Base-by-base conservation (phyloP, 192 early-diverging fungal genomes). In the Linderina pennispora region DNA sequence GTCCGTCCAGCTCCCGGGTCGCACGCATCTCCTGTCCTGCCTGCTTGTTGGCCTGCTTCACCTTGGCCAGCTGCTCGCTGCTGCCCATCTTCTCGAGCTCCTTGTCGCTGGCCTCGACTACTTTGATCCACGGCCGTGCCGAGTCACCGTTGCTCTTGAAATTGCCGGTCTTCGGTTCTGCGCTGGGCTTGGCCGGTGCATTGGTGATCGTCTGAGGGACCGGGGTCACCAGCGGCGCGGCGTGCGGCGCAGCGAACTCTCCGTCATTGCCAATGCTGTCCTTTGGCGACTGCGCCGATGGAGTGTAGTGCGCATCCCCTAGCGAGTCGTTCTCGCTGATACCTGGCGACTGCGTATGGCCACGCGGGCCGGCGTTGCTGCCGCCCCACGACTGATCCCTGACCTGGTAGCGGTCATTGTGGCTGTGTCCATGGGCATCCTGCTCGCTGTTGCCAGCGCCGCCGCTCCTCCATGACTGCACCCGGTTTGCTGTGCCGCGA, bases 11-110 rank as follows among this genome's bases (percentile, higher is more conserved):
- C 42, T 68, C 55, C 22, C 26, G 42, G 21, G 50, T 36, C 33
- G 65, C 44, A 4, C 62, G 62, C 18, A 15, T 41, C 35, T 60
- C 62, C 24, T 65, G 70, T 36, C 49, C 50, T 1, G 54, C 62
- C 0, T 50, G 23, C 37, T 62, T 57, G 41, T 43, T 65, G 23
- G 23, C 3, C 21, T 40, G 54, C 40, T 56, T 58, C 14, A 21
- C 33, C 46, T 56, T 56, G 17, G 57, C 18, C 0, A 43, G 31
- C 8, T 55, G 45, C 24, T 17, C 28, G 19, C 45, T 24, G 22
- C 62, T 65, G 56, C 58, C 62, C 57, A 74, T 65, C 20, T 65
- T 53, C 45, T 53, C 40, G 23, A 74, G 43, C 9, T 65, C 70
- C 45, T 48, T 43, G 38, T 55, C 53, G 41, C 32, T 57, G 8